Evolutionary conservation across 495 filamentous ascomycete species (phyloP), one percentile per base, ranked within the genome.

Genomic region (Podospora bellae-mahoneyi): DNA sequence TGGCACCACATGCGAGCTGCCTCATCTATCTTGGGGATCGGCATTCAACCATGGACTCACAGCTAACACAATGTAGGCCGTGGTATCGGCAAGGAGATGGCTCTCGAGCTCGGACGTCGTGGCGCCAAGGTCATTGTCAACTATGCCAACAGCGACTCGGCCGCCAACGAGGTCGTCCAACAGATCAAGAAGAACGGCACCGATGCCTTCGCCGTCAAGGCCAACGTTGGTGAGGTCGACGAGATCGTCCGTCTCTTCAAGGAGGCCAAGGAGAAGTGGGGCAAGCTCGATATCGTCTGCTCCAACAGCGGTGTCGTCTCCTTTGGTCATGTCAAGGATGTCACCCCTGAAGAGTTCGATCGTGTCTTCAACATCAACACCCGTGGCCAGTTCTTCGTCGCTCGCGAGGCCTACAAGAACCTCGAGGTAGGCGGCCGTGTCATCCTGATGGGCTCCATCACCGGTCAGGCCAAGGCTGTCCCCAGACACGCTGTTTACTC

Each of bases 381-480:
- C 4, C 86, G 90, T 1, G 92, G 86, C 2, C 92, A 94, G 78
- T 94, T 93, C 84, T 93, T 94, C 81, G 88, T 92, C 60, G 89
- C 87, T 64, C 86, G 88, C 75, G 84, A 89, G 78, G 89, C 85
- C 6, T 88, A 87, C 76, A 85, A 84, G 78, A 81, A 90, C 76
- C 80, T 88, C 74, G 78, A 79, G 68, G 80, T 86, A 56, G 86
- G 86, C 57, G 88, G 87, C 63, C 83, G 87, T 71, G 83, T 90
- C 74, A 85, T 90, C 69, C 76, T 89, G 9, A 89, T 84, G 79
- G 85, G 85, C 23, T 87, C 84, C 76, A 89, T 89, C 79, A 88
- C 88, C 26, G 87, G 86, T 32, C 82, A 87, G 79, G 84, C 84
- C 69, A 86, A 86, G 77, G 85, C 78, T 56, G 85, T 90, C 5